Evolutionary conservation across 73 alveolate species (phyloP).

Genomic region (Tetrahymena malaccensis): DNA sequence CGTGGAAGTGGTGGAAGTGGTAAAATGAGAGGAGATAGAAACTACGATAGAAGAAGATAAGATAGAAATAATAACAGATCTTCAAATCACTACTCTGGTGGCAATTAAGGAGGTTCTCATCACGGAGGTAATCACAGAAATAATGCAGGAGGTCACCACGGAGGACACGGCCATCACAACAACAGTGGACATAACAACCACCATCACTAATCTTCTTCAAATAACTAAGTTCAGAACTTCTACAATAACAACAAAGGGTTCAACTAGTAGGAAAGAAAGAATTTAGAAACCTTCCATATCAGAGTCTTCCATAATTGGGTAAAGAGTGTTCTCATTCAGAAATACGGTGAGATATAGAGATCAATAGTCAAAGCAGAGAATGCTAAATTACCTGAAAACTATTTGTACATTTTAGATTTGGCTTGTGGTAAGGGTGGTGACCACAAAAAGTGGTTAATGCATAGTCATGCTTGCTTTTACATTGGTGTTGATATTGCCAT

Average conservation of each 20-base stretch:
- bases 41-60: background rate
- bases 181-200: background rate
- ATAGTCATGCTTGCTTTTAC: constrained; percentile 61
- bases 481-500: constrained; percentile 76
- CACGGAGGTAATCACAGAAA: background rate
- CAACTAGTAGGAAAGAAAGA: background rate
- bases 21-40: background rate
- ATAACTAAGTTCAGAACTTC: background rate
- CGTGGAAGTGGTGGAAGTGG: background rate
- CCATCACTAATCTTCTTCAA: background rate
- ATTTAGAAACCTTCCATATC: background rate
- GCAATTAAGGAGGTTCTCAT: background rate
- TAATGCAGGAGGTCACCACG: background rate
- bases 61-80: background rate
- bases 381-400: background rate
- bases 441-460: constrained; percentile 61
- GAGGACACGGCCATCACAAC: background rate
- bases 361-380: constrained; percentile 9
- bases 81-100: background rate
- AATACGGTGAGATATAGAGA: constrained; percentile 39
- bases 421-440: constrained; percentile 95
- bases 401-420: constrained; percentile 63
- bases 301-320: constrained; percentile 78
- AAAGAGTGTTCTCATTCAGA: constrained; percentile 73
- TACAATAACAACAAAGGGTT: background rate